Conservation (phyloP, 2,329 filamentous ascomycete genomes). For the Colletotrichum graminicola region DNA sequence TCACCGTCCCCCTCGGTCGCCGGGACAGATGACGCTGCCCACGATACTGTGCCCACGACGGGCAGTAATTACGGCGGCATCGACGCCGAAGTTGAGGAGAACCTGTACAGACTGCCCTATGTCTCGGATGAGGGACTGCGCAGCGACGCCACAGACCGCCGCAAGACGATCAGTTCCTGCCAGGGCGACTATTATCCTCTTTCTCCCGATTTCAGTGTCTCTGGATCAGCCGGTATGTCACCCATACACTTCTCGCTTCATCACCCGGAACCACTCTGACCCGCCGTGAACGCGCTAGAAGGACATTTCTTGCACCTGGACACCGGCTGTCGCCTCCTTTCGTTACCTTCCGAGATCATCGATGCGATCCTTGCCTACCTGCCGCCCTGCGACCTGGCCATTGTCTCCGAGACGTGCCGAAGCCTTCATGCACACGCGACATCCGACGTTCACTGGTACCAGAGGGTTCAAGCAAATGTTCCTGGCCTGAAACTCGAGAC, state of each 20-base stretch:
- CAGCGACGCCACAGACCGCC: slow-evolving; percentile 42
- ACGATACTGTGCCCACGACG: slow-evolving; percentile 15
- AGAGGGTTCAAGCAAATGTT: slow-evolving; percentile 76
- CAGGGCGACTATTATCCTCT: slow-evolving; percentile 39
- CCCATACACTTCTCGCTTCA: not conserved
- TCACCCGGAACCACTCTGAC: not conserved
- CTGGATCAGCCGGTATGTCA: slow-evolving; percentile 9
- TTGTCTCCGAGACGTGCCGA: slow-evolving; percentile 71
- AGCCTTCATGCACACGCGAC: slow-evolving; percentile 69
- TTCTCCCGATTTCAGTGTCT: slow-evolving; percentile 1
- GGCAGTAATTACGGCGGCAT: slow-evolving; percentile 50
- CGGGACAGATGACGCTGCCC: slow-evolving; percentile 4
- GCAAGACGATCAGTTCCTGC: slow-evolving; percentile 36
- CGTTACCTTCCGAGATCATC: slow-evolving; percentile 81
- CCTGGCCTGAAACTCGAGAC: slow-evolving; percentile 66
- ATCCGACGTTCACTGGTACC: slow-evolving; percentile 79
- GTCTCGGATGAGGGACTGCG: slow-evolving; percentile 46
- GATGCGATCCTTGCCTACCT: slow-evolving; percentile 78
- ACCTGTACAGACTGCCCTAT: slow-evolving; percentile 48
- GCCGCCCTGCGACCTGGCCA: slow-evolving; percentile 71
- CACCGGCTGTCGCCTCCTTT: slow-evolving; percentile 55
- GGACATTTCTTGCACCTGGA: not conserved
- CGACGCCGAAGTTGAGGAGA: slow-evolving; percentile 53
- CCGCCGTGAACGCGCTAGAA: slow-evolving; percentile 8
- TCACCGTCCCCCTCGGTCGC: slow-evolving; percentile 15